Base-by-base conservation (phyloP, 192 early-diverging fungal genomes). In the Lunasporangiospora selenospora region DNA sequence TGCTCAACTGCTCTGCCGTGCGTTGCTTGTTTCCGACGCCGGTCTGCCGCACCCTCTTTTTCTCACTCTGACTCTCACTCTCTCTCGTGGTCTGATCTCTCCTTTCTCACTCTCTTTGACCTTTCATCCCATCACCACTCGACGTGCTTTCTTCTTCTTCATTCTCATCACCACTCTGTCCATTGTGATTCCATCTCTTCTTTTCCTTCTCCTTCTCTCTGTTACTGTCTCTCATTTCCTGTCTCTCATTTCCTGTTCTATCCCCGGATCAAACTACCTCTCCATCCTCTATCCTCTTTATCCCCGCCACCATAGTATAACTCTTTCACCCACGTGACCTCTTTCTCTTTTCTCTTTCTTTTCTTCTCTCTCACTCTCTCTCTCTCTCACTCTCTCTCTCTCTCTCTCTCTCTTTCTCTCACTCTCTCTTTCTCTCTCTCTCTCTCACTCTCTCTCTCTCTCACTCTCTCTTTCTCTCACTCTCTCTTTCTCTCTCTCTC, bases 341-440 rank as follows among this genome's bases (percentile, higher is more conserved):
- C n/a, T 52, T 21, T 26, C 27, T 31, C 18, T 21, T 45, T 7
- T n/a, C 32, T 34, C 38, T 26, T 18, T 26, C 43, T 49, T 43
- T 32, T 18, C 31, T 40, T 30, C 29, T 12, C 12, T 21, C 26
- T 8, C 18, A 44, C 34, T 31, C 6, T 30, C 18, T 30, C 21
- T 30, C 21, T 29, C 18, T 32, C 6, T n/a, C 3, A 38, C 38
- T 6, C 41, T 38, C 54, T 52, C 46, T 32, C 52, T 15, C 10
- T 21, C 38, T 15, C 30, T n/a, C 16, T 5, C 21, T 36, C 57
- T 0, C 44, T 24, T 44, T 37, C 56, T 52, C 40, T 5, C 39
- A 8, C 27, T 18, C 26, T 41, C 61, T 23, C 19, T 15, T 31
- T 41, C 32, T 63, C 61, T n/a, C 50, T 53, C 42, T 24, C 12